These are phyloP conservation scores for Ogataea salicorniae DNA, from an alignment of 805 yeast genomes.

Conservation along the genomic window DNA sequence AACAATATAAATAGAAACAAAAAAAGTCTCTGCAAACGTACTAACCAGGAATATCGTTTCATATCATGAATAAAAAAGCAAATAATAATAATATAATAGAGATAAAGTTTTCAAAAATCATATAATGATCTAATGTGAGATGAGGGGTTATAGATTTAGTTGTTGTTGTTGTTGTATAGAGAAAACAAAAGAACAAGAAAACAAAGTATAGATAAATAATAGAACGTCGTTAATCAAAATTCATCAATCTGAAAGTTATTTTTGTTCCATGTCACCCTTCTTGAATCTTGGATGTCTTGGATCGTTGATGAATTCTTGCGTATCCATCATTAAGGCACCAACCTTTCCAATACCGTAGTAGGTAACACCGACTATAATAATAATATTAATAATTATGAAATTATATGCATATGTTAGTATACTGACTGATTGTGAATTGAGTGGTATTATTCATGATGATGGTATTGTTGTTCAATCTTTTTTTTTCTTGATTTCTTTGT, in stretches of 20 bases:
- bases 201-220: too few relatives aligned
- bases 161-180: too few relatives aligned
- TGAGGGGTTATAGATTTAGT: too few relatives aligned
- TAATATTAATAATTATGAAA: background rate
- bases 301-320: conserved; percentile 83
- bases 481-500: too few relatives aligned
- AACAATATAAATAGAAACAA: background rate
- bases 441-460: too few relatives aligned
- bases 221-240: background rate
- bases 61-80: conserved; percentile 1
- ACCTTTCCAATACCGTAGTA: conserved; percentile 68
- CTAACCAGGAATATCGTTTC: conserved; percentile 1
- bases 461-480: too few relatives aligned
- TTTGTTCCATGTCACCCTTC: conserved; percentile 30
- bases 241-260: conserved; percentile 14
- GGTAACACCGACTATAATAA: conserved; percentile 42
- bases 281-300: conserved; percentile 93
- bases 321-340: conserved; percentile 61
- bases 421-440: too few relatives aligned
- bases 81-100: background rate
- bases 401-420: too few relatives aligned
- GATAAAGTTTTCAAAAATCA: background rate
- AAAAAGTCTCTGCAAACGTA: background rate
- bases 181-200: too few relatives aligned
- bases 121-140: background rate